Percentiles rank a stretch among this genome's conserved stretches.
These are phyloP conservation scores for Penicillium riverlandense DNA, from an alignment of 495 filamentous ascomycete genomes.

Conservation along the genomic window DNA sequence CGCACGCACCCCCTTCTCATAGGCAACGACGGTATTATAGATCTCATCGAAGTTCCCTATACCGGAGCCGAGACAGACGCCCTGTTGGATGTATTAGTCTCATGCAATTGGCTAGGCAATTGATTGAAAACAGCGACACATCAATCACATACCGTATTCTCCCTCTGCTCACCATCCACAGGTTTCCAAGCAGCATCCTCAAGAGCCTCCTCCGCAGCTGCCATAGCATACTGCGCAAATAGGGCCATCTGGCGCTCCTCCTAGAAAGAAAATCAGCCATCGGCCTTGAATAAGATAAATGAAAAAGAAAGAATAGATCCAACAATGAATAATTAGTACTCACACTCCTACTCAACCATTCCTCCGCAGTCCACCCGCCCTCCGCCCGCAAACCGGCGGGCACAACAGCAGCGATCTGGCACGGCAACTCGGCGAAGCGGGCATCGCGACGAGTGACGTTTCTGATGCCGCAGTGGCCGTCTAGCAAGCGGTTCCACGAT, in stretches of 20 bases:
- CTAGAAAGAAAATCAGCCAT: conserved; percentile 21
- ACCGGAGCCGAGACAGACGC: conserved; percentile 90
- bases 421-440: conserved; percentile 63
- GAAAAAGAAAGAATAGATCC: neutral
- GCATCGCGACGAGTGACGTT: conserved; percentile 54
- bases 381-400: conserved; percentile 50
- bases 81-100: conserved; percentile 31
- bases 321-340: neutral
- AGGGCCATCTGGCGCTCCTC: conserved; percentile 82
- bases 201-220: conserved; percentile 80
- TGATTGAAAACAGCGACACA: too few relatives aligned
- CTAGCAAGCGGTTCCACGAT: conserved; percentile 76
- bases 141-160: conserved; percentile 51
- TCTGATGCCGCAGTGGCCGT: conserved; percentile 70
- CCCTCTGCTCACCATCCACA: conserved; percentile 48
- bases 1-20: conserved; percentile 59
- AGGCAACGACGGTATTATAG: conserved; percentile 72
- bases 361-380: conserved; percentile 64
- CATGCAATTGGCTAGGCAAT: neutral
- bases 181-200: conserved; percentile 77
- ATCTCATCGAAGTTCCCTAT: conserved; percentile 91
- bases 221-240: conserved; percentile 88
- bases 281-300: neutral
- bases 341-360: conserved; percentile 64
- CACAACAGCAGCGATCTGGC: conserved; percentile 77